A percentile compares a stretch with the other conserved stretches of the same genome.
Conservation (phyloP, 1,284 basidiomycete genomes). For the Ceratobasidium sp. region DNA sequence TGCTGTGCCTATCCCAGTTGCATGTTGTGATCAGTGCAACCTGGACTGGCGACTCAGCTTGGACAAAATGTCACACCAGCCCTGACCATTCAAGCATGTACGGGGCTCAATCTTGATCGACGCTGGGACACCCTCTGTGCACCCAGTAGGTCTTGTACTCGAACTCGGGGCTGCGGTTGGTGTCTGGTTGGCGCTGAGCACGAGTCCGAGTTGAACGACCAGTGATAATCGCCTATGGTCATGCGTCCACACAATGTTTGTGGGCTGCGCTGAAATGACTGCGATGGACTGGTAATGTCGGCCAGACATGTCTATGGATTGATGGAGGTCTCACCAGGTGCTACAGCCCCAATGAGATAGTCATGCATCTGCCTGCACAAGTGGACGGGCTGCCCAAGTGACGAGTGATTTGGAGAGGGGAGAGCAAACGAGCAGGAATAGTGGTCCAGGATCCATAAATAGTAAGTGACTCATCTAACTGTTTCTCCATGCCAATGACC, state of each 20-base stretch:
- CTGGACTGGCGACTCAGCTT: background rate
- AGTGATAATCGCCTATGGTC: background rate
- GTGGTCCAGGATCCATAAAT: no score
- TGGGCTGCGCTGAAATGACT: slow-evolving; percentile 4
- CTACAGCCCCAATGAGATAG: background rate
- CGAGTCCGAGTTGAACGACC: background rate
- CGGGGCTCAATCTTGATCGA: background rate
- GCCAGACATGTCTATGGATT: background rate
- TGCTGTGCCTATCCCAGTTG: background rate
- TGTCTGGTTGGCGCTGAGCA: slow-evolving; percentile 10
- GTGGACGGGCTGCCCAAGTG: slow-evolving; percentile 4
- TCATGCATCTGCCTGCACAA: slow-evolving; percentile 11
- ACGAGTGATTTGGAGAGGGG: background rate
- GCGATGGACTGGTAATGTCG: background rate
- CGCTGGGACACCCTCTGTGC: slow-evolving; percentile 15
- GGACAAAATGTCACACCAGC: slow-evolving; percentile 14
- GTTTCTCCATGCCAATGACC: no score
- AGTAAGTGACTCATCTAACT: no score
- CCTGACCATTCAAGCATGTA: background rate
- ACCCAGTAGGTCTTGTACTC: background rate
- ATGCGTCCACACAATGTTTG: background rate
- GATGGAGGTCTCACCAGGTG: background rate
- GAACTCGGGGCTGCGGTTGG: background rate
- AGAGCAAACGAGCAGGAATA: no score
- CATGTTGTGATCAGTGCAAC: slow-evolving; percentile 3